Evolutionary conservation across 1,284 basidiomycete species (phyloP).

Genomic region (Trichosporon asahii): DNA sequence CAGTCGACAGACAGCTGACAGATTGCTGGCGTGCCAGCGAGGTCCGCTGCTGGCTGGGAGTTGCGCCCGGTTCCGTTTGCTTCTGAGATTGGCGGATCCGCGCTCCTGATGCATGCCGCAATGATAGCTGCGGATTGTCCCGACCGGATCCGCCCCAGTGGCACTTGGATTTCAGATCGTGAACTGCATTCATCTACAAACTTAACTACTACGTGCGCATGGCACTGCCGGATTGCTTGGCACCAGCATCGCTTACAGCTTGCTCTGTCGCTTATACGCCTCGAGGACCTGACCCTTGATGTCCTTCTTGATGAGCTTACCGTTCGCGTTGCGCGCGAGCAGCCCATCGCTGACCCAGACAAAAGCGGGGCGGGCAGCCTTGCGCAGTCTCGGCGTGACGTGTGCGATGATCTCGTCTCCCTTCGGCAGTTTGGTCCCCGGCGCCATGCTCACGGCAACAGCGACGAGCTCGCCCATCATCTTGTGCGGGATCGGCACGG

Average conservation of each 20-base stretch:
- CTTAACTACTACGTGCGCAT: too few relatives aligned
- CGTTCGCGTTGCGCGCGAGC: conserved; percentile 20
- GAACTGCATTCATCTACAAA: neutral
- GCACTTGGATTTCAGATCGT: neutral
- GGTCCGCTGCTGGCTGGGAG: too few relatives aligned
- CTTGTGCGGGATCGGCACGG: conserved; percentile 38
- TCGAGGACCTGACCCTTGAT: conserved; percentile 24
- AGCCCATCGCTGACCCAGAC: conserved; percentile 15
- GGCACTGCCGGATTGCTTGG: too few relatives aligned
- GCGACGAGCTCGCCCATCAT: conserved; percentile 44
- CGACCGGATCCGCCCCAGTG: too few relatives aligned
- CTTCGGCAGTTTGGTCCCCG: neutral
- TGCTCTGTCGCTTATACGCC: conserved; percentile 29
- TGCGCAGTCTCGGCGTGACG: conserved; percentile 17
- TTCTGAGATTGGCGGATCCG: too few relatives aligned
- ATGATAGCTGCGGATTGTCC: too few relatives aligned
- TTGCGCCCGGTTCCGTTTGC: too few relatives aligned
- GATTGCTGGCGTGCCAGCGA: too few relatives aligned
- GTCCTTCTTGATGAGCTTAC: conserved; percentile 21
- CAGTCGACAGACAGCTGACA: too few relatives aligned
- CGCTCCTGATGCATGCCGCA: too few relatives aligned
- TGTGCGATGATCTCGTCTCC: conserved; percentile 12
- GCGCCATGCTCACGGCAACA: conserved; percentile 34
- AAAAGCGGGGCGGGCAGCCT: conserved; percentile 21
- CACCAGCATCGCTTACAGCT: neutral